phyloP scores from a whole-genome alignment of 495 filamentous ascomycete species.

The Neurospora cerealis region DNA sequence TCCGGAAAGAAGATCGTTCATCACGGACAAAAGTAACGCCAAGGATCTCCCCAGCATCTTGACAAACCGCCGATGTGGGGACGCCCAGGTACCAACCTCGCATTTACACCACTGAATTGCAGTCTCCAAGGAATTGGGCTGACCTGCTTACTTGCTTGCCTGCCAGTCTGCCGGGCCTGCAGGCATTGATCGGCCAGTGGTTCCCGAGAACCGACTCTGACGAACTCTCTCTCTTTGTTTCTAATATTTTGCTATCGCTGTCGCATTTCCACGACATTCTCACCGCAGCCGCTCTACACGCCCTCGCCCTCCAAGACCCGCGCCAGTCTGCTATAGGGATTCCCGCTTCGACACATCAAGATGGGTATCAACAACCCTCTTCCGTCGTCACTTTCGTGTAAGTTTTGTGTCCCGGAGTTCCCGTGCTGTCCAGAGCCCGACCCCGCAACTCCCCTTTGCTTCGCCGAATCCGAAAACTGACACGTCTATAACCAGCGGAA shows the following conservation, averaged over 20 bases:
- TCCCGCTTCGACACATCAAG: neutral
- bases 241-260: neutral
- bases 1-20: neutral
- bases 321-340: neutral
- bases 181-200: neutral
- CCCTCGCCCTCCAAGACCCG: neutral
- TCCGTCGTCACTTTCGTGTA: slow-evolving; percentile 49
- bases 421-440: slow-evolving; percentile 6
- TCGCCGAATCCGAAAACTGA: neutral
- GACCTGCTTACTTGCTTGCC: neutral
- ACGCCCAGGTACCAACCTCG: neutral
- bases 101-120: neutral
- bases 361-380: slow-evolving; percentile 52
- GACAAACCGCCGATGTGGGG: neutral
- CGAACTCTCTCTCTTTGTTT: neutral
- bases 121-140: neutral
- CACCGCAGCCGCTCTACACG: neutral
- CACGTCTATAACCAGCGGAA: slow-evolving; percentile 47
- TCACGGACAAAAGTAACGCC: neutral
- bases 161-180: neutral
- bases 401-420: slow-evolving; percentile 22
- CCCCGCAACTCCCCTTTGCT: neutral
- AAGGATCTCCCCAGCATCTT: neutral
- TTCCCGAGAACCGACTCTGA: neutral
- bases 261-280: neutral